These are phyloP conservation scores for Cornus florida DNA, from an alignment of 148 eudicot species.

Conservation along the genomic window DNA sequence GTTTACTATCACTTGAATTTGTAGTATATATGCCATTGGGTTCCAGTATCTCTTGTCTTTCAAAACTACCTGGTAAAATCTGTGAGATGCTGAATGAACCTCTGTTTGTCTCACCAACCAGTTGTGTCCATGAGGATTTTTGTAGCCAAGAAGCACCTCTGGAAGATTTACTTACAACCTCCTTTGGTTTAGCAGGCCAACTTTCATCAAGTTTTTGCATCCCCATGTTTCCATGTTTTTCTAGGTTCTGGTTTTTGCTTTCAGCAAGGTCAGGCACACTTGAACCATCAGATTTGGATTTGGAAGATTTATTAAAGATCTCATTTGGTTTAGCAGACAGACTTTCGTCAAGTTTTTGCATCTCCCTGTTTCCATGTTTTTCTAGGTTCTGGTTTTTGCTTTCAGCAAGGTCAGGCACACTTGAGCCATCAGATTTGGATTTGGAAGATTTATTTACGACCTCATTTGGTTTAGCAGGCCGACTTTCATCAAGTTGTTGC, in stretches of 20 bases:
- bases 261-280: conserved; percentile 11
- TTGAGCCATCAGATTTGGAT: conserved; percentile 20
- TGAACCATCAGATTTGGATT: conserved; percentile 21
- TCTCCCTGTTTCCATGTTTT: conserved; percentile 19
- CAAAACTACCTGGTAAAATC: conserved; percentile 45
- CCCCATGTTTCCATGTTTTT: conserved; percentile 18
- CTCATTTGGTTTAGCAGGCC: not conserved
- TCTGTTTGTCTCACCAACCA: conserved; percentile 42
- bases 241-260: conserved; percentile 17
- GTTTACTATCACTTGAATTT: conserved; percentile 6
- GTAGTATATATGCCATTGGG: not conserved
- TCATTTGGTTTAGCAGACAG: conserved; percentile 6
- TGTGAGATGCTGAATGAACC: conserved; percentile 82
- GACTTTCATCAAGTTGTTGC: conserved; percentile 17
- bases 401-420: conserved; percentile 11
- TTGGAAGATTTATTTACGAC: conserved; percentile 26
- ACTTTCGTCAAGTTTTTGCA: conserved; percentile 16
- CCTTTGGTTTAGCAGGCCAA: conserved; percentile 10
- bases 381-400: conserved; percentile 18
- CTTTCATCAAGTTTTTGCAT: conserved; percentile 11
- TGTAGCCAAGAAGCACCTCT: conserved; percentile 65
- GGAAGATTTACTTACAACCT: conserved; percentile 23
- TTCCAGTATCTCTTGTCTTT: conserved; percentile 32
- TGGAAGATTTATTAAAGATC: conserved; percentile 24
- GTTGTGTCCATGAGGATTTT: conserved; percentile 76